Conservation (phyloP, 345 rosid genomes). For the Rhizophora apiculata region DNA sequence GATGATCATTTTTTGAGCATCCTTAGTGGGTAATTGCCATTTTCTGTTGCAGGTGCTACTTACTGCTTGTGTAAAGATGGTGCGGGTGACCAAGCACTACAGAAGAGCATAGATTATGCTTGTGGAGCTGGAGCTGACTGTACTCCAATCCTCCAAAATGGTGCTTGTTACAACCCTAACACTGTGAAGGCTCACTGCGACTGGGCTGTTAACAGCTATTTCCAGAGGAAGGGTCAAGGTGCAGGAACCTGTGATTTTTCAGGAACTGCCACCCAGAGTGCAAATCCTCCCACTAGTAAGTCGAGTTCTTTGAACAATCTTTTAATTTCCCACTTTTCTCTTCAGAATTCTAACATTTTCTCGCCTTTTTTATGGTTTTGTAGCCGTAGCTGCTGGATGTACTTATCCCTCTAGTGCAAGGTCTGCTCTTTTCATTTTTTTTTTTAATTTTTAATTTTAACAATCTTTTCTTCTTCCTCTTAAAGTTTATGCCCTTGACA, state of each 20-base stretch:
- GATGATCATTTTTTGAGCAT: no score
- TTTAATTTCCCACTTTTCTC: not conserved
- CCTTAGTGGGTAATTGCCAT: not conserved
- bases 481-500: not conserved
- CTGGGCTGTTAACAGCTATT: constrained; percentile 74
- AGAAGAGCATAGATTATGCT: constrained; percentile 23
- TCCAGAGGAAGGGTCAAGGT: constrained; percentile 53
- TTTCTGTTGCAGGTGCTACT: constrained; percentile 42
- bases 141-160: constrained; percentile 33
- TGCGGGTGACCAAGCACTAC: constrained; percentile 44
- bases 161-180: constrained; percentile 67
- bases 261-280: constrained; percentile 42
- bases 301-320: not conserved
- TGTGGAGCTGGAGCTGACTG: constrained; percentile 9
- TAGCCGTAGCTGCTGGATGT: constrained; percentile 17
- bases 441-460: not conserved
- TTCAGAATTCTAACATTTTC: not conserved
- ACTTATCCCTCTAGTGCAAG: constrained; percentile 17
- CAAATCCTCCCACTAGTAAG: constrained; percentile 46
- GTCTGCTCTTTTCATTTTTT: not conserved
- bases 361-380: not conserved
- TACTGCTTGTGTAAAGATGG: constrained; percentile 81
- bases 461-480: not conserved
- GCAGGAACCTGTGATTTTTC: constrained; percentile 60
- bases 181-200: constrained; percentile 70